Evolutionary conservation across 2,329 filamentous ascomycete species (phyloP), one percentile per base, ranked within the genome.

Genomic region (Talaromyces piceae): DNA sequence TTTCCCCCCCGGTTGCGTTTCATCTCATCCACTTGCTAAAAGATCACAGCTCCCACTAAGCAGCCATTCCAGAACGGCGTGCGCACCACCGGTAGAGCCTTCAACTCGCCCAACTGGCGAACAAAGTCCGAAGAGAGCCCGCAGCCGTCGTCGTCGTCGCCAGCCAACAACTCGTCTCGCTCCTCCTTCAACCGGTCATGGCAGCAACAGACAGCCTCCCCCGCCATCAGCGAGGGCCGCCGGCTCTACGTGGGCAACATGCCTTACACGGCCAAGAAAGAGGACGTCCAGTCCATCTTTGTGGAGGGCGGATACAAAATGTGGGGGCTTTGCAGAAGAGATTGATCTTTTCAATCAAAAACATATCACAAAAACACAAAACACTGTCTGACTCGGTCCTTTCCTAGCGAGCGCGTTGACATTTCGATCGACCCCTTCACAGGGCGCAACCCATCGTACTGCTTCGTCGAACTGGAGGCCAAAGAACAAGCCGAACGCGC

Each of bases 381-480:
- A 44, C 30, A 37, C 28, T 45, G 27, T 23, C 47, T 45, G 47
- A 52, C 51, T 47, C 53, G 25, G 57, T 43, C 51, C 61, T 50
- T 39, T 58, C 57, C 58, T 60, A 75, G 73, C 56, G 74, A 78
- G 57, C 78, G 79, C 44, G 79, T 88, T 56, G 81, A 85, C 63
- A 84, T 88, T 59, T 83, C 82, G 1, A 76, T 85, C 49, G 84
- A 88, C 59, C 78, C 82, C 1, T 80, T 85, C 64, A 84, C 79
- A 26, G 80, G 77, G 37, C 75, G 84, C 41, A 88, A 88, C 63
- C 84, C 84, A 0, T 84, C 82, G 31, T 88, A 87, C 69, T 88
- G 84, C 70, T 88, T 89, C 59, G 79, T 88, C 43, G 84, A 88
- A 60, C 79, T 88, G 52, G 66, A 67, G 43, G 75, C 73, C 44